Conservation (phyloP, 805 yeast genomes). For the Myxozyma melibiosi region DNA sequence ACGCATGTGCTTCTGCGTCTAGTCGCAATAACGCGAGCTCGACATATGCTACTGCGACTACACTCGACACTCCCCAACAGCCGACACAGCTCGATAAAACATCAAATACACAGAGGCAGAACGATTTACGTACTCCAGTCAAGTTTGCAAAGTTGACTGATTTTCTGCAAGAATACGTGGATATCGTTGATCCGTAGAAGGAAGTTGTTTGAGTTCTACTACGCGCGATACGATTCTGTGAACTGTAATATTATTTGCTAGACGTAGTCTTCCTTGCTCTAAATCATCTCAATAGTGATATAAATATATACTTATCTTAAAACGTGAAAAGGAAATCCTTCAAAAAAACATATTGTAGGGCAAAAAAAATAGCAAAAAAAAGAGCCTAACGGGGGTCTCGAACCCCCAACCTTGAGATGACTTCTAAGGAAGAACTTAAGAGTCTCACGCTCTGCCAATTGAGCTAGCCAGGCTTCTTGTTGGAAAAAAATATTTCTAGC, state of each 20-base stretch:
- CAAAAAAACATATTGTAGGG: not conserved
- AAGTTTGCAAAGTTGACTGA: not conserved
- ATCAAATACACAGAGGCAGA: no score
- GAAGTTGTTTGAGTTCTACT: not conserved
- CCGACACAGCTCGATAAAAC: no score
- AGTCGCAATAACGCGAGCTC: no score
- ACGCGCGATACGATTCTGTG: not conserved
- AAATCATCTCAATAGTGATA: not conserved
- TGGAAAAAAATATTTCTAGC: no score
- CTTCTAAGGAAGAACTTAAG: slow-evolving; percentile 33
- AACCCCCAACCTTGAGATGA: slow-evolving; percentile 43
- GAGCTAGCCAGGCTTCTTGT: slow-evolving; percentile 38
- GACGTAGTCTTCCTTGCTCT: not conserved
- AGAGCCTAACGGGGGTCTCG: slow-evolving; percentile 42
- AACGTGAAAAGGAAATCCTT: not conserved
- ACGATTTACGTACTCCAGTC: no score
- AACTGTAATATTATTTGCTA: not conserved
- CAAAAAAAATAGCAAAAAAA: slow-evolving; percentile 21
- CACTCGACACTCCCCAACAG: no score
- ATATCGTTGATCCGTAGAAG: not conserved
- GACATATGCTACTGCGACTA: no score
- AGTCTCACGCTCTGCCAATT: slow-evolving; percentile 43
- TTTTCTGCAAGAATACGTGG: slow-evolving; percentile 7
- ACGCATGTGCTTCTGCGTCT: no score
- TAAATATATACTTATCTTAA: no score